Percentiles rank a stretch among this genome's conserved stretches.
Conservation (phyloP, 371 early-diverging fungal genomes). For the Mucor circinelloides region DNA sequence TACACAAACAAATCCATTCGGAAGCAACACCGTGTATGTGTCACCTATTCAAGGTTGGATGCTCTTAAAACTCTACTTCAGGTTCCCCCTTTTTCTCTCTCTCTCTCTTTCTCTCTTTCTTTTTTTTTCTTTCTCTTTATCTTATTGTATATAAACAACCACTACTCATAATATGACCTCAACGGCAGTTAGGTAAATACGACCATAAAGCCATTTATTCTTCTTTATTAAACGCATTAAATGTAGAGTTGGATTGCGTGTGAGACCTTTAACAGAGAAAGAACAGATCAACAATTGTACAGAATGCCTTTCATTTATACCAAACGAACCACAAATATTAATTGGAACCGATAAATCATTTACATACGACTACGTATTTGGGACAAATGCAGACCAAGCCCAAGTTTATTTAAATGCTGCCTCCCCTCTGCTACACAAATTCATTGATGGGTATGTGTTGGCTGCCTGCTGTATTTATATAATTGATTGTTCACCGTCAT, state of each 20-base stretch:
- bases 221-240: background rate
- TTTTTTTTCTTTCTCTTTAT: background rate
- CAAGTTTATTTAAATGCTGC: conserved; percentile 76
- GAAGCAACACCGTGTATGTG: conserved; percentile 14
- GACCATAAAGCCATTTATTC: background rate
- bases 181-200: conserved; percentile 40
- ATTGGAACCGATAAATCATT: conserved; percentile 78
- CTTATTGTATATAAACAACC: background rate
- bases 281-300: conserved; percentile 73
- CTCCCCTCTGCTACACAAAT: conserved; percentile 77
- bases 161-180: conserved; percentile 27
- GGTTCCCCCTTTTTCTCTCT: conserved; percentile 4
- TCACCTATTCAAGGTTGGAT: conserved; percentile 3
- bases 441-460: conserved; percentile 81
- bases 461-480: background rate
- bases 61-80: conserved; percentile 9
- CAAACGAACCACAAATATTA: conserved; percentile 67
- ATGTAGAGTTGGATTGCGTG: conserved; percentile 78
- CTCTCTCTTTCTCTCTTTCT: conserved; percentile 3
- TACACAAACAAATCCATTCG: conserved; percentile 11
- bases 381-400: conserved; percentile 68
- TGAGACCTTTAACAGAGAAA: conserved; percentile 79
- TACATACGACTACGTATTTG: conserved; percentile 89
- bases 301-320: conserved; percentile 74
- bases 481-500: background rate